These are phyloP conservation scores for Tulasnella sp. DNA, from an alignment of 768 basidiomycete species.

Conservation along the genomic window DNA sequence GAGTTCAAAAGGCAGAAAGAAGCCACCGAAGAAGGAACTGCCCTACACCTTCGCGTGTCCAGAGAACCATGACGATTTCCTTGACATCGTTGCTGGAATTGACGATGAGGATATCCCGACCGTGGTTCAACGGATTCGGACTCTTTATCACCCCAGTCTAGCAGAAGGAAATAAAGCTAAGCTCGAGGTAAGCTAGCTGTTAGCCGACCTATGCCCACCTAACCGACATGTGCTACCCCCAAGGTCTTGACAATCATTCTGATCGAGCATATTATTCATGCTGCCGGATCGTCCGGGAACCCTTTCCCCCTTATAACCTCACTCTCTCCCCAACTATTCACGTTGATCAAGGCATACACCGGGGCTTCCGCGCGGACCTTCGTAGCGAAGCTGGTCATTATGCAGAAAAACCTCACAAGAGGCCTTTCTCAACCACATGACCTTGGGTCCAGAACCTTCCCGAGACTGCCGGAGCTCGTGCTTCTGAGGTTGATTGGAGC, in stretches of 20 bases:
- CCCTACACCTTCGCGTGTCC: slow-evolving; percentile 95
- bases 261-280: slow-evolving; percentile 81
- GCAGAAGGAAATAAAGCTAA: slow-evolving; percentile 87
- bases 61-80: slow-evolving; percentile 76
- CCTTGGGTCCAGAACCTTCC: slow-evolving; percentile 76
- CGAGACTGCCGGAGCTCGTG: slow-evolving; percentile 74
- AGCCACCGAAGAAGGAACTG: slow-evolving; percentile 52
- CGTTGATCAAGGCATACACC: slow-evolving; percentile 77
- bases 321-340: slow-evolving; percentile 72
- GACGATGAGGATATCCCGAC: slow-evolving; percentile 68
- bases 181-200: slow-evolving; percentile 61
- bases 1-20: slow-evolving; percentile 27
- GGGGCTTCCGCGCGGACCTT: slow-evolving; percentile 74
- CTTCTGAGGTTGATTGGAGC: slow-evolving; percentile 75
- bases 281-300: slow-evolving; percentile 61
- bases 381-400: slow-evolving; percentile 74
- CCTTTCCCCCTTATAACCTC: slow-evolving; percentile 57
- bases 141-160: slow-evolving; percentile 90
- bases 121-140: slow-evolving; percentile 85
- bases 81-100: slow-evolving; percentile 71
- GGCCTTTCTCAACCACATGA: slow-evolving; percentile 65
- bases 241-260: slow-evolving; percentile 68
- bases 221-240: neutral
- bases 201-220: neutral
- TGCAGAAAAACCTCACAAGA: slow-evolving; percentile 90